Conservation (phyloP, 441 rosid genomes). For the Omphalea diandra region DNA sequence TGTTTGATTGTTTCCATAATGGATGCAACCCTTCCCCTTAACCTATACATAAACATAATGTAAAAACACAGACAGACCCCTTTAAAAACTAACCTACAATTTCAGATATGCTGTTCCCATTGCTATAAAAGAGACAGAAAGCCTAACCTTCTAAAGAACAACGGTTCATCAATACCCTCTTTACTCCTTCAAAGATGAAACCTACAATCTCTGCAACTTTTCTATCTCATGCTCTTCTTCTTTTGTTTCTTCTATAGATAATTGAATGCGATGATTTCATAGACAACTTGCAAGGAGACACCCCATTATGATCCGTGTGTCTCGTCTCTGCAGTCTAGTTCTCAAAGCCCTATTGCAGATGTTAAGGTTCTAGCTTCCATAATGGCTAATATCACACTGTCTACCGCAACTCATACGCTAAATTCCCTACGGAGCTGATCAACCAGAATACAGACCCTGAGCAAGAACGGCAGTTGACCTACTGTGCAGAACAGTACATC, state of each 20-base stretch:
- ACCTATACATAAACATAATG: too few relatives aligned
- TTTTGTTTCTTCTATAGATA: conserved; percentile 6
- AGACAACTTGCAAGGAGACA: conserved; percentile 53
- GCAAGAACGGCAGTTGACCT: conserved; percentile 52
- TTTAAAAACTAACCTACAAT: too few relatives aligned
- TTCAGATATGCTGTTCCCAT: too few relatives aligned
- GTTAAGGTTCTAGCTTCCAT: conserved; percentile 44
- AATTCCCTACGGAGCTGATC: conserved; percentile 41
- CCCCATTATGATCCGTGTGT: conserved; percentile 59
- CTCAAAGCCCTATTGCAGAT: conserved; percentile 35
- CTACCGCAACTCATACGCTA: conserved; percentile 51
- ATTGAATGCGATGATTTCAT: conserved; percentile 38
- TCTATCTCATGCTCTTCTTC: conserved; percentile 15
- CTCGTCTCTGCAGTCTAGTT: conserved; percentile 36
- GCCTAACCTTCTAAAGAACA: background rate
- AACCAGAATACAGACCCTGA: conserved; percentile 41
- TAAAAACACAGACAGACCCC: too few relatives aligned
- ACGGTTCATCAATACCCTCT: background rate
- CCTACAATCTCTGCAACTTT: conserved; percentile 9
- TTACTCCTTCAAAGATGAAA: conserved; percentile 19
- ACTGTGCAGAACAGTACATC: conserved; percentile 69
- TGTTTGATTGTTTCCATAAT: too few relatives aligned
- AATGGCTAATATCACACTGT: conserved; percentile 43
- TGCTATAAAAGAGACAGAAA: too few relatives aligned
- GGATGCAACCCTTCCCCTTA: too few relatives aligned